Evolutionary conservation across 2,329 filamentous ascomycete genomes (phyloP).

Genomic region (Paraconiothyrium sp.): DNA sequence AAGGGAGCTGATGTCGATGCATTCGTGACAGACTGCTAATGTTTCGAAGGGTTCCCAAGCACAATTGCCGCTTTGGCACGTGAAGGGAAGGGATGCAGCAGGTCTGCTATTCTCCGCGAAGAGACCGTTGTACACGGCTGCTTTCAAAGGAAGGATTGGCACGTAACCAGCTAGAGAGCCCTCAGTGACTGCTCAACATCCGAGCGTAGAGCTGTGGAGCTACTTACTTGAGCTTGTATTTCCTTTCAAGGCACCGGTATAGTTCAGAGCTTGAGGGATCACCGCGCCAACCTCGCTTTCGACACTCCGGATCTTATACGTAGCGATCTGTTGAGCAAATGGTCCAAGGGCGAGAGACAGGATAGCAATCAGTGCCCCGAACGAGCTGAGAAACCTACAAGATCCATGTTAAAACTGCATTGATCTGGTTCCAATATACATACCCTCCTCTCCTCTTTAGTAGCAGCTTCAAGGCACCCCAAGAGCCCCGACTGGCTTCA

Average conservation of each 20-base stretch:
- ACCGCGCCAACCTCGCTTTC: slow-evolving; percentile 23
- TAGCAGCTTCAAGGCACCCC: slow-evolving; percentile 22
- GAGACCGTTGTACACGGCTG: slow-evolving; percentile 25
- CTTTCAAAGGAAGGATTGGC: slow-evolving; percentile 24
- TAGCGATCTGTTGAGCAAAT: slow-evolving; percentile 26
- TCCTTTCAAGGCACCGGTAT: slow-evolving; percentile 19
- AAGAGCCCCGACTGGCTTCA: slow-evolving; percentile 27
- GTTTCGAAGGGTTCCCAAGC: slow-evolving; percentile 24
- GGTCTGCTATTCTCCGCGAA: slow-evolving; percentile 27
- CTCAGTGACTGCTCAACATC: neutral
- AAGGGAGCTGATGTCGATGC: slow-evolving; percentile 23
- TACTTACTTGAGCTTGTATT: slow-evolving; percentile 27
- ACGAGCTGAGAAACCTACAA: slow-evolving; percentile 21
- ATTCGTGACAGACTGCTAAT: slow-evolving; percentile 24
- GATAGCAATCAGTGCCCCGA: slow-evolving; percentile 24
- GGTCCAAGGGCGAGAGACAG: slow-evolving; percentile 23
- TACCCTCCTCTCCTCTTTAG: slow-evolving; percentile 23
- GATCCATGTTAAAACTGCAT: slow-evolving; percentile 11
- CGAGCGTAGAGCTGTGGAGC: neutral
- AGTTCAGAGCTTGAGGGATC: slow-evolving; percentile 25
- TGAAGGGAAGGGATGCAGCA: slow-evolving; percentile 23
- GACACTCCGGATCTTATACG: slow-evolving; percentile 23
- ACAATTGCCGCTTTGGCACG: slow-evolving; percentile 25
- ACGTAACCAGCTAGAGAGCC: slow-evolving; percentile 22
- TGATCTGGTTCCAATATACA: neutral